Percentiles rank a stretch among this genome's conserved stretches.
Evolutionary conservation across 495 filamentous ascomycete genomes (phyloP).

Genomic region (Oidiodendron maius): DNA sequence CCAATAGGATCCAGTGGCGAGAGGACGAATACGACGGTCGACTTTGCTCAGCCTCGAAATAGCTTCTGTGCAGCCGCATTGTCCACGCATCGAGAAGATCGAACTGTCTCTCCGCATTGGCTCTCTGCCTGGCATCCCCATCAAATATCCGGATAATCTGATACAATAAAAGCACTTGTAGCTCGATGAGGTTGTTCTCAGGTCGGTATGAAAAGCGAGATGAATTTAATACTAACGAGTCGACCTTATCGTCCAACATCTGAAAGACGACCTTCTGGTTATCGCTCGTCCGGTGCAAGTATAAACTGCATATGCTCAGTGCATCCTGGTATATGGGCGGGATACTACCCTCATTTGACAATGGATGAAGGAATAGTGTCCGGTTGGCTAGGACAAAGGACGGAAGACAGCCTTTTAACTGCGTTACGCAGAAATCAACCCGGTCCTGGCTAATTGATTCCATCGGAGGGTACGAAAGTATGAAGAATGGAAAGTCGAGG

Average conservation of each 20-base stretch:
- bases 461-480: background rate
- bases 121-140: background rate
- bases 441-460: background rate
- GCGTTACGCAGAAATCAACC: background rate
- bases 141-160: slow-evolving; percentile 4
- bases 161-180: slow-evolving; percentile 3
- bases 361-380: slow-evolving; percentile 5
- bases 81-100: slow-evolving; percentile 4
- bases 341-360: background rate
- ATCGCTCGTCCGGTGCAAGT: background rate
- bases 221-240: background rate
- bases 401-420: background rate
- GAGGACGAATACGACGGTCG: background rate
- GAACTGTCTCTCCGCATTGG: slow-evolving; percentile 4
- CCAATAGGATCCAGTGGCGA: slow-evolving; percentile 8
- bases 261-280: slow-evolving; percentile 1
- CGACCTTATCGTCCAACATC: slow-evolving; percentile 1
- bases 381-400: background rate
- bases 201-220: background rate
- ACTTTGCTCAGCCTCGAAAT: background rate
- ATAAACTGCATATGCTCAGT: slow-evolving; percentile 2
- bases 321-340: slow-evolving; percentile 6
- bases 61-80: background rate
- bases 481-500: background rate
- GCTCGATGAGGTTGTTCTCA: slow-evolving; percentile 1